phyloP scores from a whole-genome alignment of 768 basidiomycete species.

The Lactarius psammicola region DNA sequence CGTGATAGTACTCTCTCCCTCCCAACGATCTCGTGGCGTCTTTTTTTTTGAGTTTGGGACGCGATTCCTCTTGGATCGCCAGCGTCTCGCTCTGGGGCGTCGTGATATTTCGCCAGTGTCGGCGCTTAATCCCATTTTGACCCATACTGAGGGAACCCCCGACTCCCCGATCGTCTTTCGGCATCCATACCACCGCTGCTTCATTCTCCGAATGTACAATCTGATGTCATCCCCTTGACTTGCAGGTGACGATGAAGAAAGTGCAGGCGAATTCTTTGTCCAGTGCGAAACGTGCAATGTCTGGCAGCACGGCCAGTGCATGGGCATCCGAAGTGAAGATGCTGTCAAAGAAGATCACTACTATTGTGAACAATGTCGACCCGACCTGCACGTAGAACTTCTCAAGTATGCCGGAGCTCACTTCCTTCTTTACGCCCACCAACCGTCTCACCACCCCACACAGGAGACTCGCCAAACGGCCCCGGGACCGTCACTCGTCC shows the following conservation, averaged over 20 bases:
- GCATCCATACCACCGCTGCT: conserved; percentile 4
- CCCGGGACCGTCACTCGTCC: conserved; percentile 60
- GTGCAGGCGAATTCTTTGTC: conserved; percentile 95
- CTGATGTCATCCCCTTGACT: conserved; percentile 31
- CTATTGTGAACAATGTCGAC: conserved; percentile 91
- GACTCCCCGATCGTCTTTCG: conserved; percentile 10
- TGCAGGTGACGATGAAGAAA: conserved; percentile 65
- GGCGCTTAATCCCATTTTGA: conserved; percentile 19
- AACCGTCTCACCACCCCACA: conserved; percentile 20
- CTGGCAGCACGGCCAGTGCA: conserved; percentile 97
- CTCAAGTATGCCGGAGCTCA: conserved; percentile 57
- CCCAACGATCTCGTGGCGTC: not conserved
- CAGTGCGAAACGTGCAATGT: conserved; percentile 96
- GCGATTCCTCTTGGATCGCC: conserved; percentile 1
- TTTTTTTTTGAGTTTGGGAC: conserved; percentile 12
- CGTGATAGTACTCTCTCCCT: not conserved
- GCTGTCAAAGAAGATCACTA: conserved; percentile 77
- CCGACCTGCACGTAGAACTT: conserved; percentile 79
- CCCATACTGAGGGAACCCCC: not conserved
- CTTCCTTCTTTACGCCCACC: conserved; percentile 28
- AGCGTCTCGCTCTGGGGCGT: conserved; percentile 5
- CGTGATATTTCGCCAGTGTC: conserved; percentile 10
- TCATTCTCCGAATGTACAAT: conserved; percentile 25
- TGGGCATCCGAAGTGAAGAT: conserved; percentile 83
- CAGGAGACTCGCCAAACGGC: conserved; percentile 67